phyloP scores from a whole-genome alignment of 257 asterid species.

The Solanum appendiculatum region DNA sequence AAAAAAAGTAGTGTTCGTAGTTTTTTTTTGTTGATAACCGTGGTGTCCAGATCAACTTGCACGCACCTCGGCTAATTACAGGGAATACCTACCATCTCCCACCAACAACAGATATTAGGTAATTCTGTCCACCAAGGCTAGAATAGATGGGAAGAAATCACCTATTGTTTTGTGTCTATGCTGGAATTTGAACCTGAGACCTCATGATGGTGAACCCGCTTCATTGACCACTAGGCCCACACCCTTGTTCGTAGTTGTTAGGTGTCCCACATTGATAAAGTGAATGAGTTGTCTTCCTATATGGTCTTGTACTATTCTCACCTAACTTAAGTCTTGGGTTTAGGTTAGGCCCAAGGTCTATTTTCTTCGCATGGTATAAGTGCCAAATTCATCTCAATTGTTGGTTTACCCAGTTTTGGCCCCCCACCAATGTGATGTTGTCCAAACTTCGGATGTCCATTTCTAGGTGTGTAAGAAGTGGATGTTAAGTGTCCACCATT shows the following conservation, averaged over 20 bases:
- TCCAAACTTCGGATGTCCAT: background rate
- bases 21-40: background rate
- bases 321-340: background rate
- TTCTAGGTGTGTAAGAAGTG: background rate
- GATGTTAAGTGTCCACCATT: background rate
- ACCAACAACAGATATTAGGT: background rate
- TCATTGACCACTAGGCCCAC: background rate
- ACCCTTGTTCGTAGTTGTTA: background rate
- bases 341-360: background rate
- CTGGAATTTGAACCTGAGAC: background rate
- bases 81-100: background rate
- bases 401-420: background rate
- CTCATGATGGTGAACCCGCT: background rate
- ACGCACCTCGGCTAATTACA: background rate
- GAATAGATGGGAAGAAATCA: background rate
- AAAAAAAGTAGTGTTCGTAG: background rate
- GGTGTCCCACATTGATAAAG: background rate
- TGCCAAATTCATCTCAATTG: background rate
- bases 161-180: background rate
- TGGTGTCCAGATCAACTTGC: background rate
- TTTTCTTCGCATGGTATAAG: background rate
- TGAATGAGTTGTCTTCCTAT: background rate
- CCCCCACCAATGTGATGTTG: background rate
- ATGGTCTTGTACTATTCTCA: background rate
- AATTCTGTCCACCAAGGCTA: background rate